Evolutionary conservation across 345 rosid species (phyloP).

Genomic region (Hypericum perforatum): DNA sequence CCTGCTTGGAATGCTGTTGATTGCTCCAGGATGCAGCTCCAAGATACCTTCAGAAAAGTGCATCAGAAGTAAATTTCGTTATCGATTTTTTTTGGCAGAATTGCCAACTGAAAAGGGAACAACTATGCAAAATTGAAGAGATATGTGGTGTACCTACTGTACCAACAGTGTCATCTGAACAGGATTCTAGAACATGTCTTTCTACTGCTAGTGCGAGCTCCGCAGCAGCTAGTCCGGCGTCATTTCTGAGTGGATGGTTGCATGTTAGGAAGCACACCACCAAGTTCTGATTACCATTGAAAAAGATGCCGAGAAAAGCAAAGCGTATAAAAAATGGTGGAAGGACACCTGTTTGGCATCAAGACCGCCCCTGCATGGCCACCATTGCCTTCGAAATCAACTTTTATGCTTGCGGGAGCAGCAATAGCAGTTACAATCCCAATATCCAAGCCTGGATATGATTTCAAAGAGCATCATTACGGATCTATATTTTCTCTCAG

Average conservation of each 20-base stretch:
- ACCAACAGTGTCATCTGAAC: constrained; percentile 89
- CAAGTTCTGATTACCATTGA: neutral
- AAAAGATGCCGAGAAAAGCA: neutral
- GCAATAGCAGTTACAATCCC: constrained; percentile 94
- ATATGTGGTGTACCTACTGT: constrained; percentile 56
- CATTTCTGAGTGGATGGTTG: constrained; percentile 38
- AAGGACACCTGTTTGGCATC: constrained; percentile 69
- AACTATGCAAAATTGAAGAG: neutral
- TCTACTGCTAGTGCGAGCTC: constrained; percentile 88
- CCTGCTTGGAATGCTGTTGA: constrained; percentile 96
- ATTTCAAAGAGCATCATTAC: constrained; percentile 11
- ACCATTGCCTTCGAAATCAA: constrained; percentile 86
- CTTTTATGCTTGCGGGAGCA: constrained; percentile 91
- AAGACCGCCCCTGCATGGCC: constrained; percentile 96
- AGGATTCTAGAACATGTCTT: constrained; percentile 73
- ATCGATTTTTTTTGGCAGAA: neutral
- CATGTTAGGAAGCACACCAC: neutral
- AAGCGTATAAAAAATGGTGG: no score
- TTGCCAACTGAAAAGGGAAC: neutral
- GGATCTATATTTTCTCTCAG: neutral
- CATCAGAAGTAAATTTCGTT: constrained; percentile 2
- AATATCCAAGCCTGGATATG: constrained; percentile 48
- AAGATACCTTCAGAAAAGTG: constrained; percentile 42
- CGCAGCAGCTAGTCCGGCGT: constrained; percentile 95
- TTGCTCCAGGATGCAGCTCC: constrained; percentile 89